Conservation (phyloP, 2,329 filamentous ascomycete genomes). For the Cadophora malorum region DNA sequence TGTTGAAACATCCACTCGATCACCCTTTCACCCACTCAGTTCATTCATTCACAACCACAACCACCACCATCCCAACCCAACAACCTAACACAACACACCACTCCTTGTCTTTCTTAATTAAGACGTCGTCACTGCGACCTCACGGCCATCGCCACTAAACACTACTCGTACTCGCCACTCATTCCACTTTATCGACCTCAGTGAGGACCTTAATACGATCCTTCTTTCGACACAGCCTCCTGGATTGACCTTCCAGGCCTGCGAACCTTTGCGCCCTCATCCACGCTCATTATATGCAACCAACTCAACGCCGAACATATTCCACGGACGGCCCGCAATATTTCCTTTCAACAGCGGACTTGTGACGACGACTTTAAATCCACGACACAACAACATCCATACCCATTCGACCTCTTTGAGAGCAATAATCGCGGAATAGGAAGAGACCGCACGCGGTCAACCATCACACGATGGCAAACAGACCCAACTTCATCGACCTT, state of each 20-base stretch:
- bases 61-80: neutral
- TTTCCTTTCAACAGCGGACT: slow-evolving; percentile 1
- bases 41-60: neutral
- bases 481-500: slow-evolving; percentile 44
- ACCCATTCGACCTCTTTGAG: neutral
- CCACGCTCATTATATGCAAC: slow-evolving; percentile 8
- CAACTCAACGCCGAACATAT: neutral
- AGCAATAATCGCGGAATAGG: neutral
- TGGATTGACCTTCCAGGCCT: slow-evolving; percentile 15
- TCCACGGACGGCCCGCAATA: slow-evolving; percentile 7
- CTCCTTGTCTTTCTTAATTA: slow-evolving; percentile 15
- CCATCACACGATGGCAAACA: slow-evolving; percentile 39
- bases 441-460: slow-evolving; percentile 3
- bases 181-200: slow-evolving; percentile 16
- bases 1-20: slow-evolving; percentile 12
- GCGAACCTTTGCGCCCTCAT: slow-evolving; percentile 4
- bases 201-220: slow-evolving; percentile 25
- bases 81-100: neutral
- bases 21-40: too few relatives aligned
- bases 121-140: slow-evolving; percentile 30
- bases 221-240: slow-evolving; percentile 25
- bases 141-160: slow-evolving; percentile 28
- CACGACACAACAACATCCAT: neutral
- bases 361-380: slow-evolving; percentile 6
- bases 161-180: slow-evolving; percentile 28